These are phyloP conservation scores for Monosporascus sp. DNA, from an alignment of 2,329 filamentous ascomycete species.

Conservation along the genomic window DNA sequence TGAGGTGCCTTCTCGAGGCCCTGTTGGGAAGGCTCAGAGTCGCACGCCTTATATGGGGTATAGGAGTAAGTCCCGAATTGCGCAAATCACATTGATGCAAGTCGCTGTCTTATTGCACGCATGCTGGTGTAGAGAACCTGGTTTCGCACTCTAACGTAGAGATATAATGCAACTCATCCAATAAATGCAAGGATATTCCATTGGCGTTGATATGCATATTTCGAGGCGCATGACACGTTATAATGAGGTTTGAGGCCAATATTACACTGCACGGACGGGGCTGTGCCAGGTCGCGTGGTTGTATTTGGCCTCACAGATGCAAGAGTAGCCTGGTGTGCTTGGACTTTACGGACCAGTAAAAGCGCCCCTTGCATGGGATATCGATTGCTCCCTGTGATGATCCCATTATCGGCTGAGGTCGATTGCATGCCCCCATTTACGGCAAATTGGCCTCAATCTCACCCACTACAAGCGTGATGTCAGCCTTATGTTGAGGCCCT, in stretches of 20 bases:
- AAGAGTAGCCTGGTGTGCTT: background rate
- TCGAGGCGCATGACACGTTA: background rate
- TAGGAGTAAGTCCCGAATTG: no score
- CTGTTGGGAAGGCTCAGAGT: no score
- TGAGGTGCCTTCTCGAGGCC: no score
- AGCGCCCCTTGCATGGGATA: background rate
- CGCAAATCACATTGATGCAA: no score
- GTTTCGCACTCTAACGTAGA: background rate
- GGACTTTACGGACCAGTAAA: background rate
- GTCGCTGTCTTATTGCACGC: background rate
- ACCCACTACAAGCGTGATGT: background rate
- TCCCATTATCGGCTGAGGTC: background rate
- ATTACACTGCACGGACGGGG: background rate
- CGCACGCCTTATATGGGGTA: no score
- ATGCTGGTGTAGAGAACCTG: no score
- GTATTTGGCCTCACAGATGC: background rate
- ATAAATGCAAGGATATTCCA: background rate
- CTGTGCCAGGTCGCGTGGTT: background rate
- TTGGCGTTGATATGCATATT: background rate
- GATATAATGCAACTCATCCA: background rate
- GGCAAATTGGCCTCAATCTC: background rate
- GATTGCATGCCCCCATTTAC: background rate
- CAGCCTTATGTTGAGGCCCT: background rate
- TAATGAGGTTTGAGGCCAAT: background rate
- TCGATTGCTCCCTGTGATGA: background rate